Conservation (phyloP, 73 alveolate genomes). For the Urostyla sp. region DNA sequence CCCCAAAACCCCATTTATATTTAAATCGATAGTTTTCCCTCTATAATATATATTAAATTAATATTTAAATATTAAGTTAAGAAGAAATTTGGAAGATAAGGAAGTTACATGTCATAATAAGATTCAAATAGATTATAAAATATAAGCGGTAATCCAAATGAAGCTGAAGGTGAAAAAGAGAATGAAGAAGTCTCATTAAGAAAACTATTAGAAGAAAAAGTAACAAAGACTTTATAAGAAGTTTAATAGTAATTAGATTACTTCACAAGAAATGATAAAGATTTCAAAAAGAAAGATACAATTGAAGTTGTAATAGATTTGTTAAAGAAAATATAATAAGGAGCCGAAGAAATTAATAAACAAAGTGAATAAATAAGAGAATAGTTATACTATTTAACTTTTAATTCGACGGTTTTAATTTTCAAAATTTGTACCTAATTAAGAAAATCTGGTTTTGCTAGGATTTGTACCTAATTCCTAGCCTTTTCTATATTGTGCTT, state of each 20-base stretch:
- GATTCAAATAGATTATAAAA: not conserved
- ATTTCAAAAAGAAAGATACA: conserved; percentile 80
- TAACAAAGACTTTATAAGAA: conserved; percentile 53
- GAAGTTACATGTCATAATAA: too few relatives aligned
- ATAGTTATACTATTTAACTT: conserved; percentile 79
- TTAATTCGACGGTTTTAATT: conserved; percentile 73
- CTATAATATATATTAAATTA: too few relatives aligned
- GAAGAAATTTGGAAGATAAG: too few relatives aligned
- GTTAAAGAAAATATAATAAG: conserved; percentile 75
- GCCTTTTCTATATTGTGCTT: conserved; percentile 88
- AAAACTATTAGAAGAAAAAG: not conserved
- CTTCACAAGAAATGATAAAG: conserved; percentile 78
- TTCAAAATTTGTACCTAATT: conserved; percentile 78
- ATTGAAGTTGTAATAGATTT: conserved; percentile 78
- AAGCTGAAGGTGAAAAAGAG: not conserved
- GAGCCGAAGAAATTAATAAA: conserved; percentile 74
- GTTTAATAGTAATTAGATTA: conserved; percentile 62
- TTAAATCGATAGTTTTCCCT: too few relatives aligned
- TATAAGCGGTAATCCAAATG: not conserved
- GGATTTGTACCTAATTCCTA: conserved; percentile 86
- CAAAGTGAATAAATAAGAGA: conserved; percentile 79
- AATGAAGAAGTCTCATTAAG: not conserved
- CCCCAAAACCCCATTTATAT: too few relatives aligned
- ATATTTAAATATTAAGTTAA: too few relatives aligned
- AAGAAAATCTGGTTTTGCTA: conserved; percentile 82